A percentile compares a stretch with the other conserved stretches of the same genome.
These are phyloP conservation scores for Eimeria sp. DNA, from an alignment of 169 alveolate species.

Conservation along the genomic window DNA sequence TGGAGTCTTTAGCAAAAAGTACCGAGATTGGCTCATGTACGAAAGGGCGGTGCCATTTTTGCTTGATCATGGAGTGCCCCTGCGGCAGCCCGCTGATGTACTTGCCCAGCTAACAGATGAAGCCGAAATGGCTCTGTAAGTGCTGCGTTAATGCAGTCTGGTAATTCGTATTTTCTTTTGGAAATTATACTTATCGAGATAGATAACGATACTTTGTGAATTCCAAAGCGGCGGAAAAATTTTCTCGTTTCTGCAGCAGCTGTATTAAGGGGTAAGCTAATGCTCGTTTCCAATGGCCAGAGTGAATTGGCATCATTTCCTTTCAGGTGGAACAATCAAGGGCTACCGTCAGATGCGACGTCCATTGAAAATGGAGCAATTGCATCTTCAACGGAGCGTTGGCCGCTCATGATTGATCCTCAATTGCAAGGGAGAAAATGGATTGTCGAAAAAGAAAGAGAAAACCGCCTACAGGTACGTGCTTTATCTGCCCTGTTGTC, in stretches of 20 bases:
- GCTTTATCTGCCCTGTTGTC: neutral
- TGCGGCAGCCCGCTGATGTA: conserved; percentile 93
- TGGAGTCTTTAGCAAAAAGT: conserved; percentile 97
- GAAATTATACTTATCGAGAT: neutral
- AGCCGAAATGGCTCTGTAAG: conserved; percentile 93
- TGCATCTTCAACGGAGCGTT: conserved; percentile 96
- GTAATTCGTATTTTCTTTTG: neutral
- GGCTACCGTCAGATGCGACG: conserved; percentile 97
- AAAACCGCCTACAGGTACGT: conserved; percentile 91
- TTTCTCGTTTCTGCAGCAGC: neutral
- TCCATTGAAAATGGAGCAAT: conserved; percentile 97
- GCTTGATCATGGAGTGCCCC: conserved; percentile 91
- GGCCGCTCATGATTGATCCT: conserved; percentile 98
- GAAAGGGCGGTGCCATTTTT: conserved; percentile 91
- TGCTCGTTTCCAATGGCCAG: neutral
- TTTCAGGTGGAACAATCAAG: conserved; percentile 94
- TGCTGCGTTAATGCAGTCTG: neutral
- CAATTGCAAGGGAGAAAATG: conserved; percentile 98
- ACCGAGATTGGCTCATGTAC: conserved; percentile 93
- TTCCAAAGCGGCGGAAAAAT: neutral
- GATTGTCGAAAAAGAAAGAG: conserved; percentile 96
- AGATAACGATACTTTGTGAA: neutral
- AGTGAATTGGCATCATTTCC: neutral
- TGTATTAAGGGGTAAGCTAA: neutral
- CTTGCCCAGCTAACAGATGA: conserved; percentile 94